phyloP scores from a whole-genome alignment of 1,284 basidiomycete species.

The Cryptococcus depauperatus region DNA sequence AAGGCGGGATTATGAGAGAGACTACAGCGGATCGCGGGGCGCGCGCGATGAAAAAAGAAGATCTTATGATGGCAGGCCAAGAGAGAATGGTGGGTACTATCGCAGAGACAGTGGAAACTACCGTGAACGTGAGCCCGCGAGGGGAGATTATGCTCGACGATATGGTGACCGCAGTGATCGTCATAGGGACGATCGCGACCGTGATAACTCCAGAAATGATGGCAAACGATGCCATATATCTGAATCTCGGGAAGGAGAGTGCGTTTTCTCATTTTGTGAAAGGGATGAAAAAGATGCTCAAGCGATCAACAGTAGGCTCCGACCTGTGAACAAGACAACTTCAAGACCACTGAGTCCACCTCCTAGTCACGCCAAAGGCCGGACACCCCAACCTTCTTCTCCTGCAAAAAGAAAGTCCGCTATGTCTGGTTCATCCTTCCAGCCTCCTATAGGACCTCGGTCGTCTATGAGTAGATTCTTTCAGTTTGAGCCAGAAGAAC shows the following conservation, averaged over 20 bases:
- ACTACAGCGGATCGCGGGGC: constrained; percentile 5
- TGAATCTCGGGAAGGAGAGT: constrained; percentile 34
- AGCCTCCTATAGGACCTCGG: neutral
- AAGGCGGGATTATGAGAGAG: constrained; percentile 4
- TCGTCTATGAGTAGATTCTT: constrained; percentile 6
- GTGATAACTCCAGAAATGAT: too few species aligned
- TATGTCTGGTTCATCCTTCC: too few species aligned
- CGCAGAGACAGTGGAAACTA: constrained; percentile 14
- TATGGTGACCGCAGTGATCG: constrained; percentile 29
- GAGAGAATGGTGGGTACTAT: neutral
- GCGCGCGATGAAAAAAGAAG: constrained; percentile 13
- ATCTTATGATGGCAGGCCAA: neutral
- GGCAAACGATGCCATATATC: constrained; percentile 5
- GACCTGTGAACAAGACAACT: neutral
- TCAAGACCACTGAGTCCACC: constrained; percentile 9
- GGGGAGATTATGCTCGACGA: constrained; percentile 20
- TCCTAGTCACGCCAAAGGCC: constrained; percentile 5
- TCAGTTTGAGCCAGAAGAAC: constrained; percentile 2
- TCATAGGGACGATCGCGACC: constrained; percentile 24
- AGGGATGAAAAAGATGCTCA: constrained; percentile 9
- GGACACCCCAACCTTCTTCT: constrained; percentile 6
- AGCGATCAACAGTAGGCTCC: neutral
- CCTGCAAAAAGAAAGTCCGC: too few species aligned
- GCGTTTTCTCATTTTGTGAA: constrained; percentile 13
- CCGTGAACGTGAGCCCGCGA: constrained; percentile 30